Conservation (phyloP, 306 rosid species). For the Begonia fuchsioides region DNA sequence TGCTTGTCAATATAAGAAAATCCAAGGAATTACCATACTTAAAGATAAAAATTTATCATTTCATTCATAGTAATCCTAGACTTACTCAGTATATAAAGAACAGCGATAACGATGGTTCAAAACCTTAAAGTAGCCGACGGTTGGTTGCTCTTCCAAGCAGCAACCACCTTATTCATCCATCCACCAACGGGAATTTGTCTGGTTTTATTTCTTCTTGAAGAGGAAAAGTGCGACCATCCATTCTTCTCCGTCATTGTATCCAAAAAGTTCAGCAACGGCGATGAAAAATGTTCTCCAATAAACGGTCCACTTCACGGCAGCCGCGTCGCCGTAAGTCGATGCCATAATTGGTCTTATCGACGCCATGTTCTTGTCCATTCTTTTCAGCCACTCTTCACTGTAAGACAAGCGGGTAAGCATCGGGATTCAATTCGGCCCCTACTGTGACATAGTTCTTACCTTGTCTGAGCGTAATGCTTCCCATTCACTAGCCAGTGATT, state of each 20-base stretch:
- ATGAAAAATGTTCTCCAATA: conserved; percentile 94
- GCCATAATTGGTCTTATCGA: conserved; percentile 67
- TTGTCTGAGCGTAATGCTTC: conserved; percentile 75
- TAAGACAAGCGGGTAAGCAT: conserved; percentile 2
- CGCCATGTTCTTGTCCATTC: conserved; percentile 46
- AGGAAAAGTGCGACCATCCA: conserved; percentile 81
- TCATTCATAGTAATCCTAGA: too few species aligned
- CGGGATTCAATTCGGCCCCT: background rate
- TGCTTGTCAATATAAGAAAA: too few species aligned
- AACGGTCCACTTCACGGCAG: conserved; percentile 79
- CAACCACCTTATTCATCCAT: too few species aligned
- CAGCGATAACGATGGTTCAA: too few species aligned
- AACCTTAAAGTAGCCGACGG: too few species aligned
- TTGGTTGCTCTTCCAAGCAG: too few species aligned
- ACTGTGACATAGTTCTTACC: conserved; percentile 20
- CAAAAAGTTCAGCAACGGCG: conserved; percentile 81
- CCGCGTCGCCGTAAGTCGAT: conserved; percentile 68
- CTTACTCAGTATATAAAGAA: too few species aligned
- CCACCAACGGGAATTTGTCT: background rate
- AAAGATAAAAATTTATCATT: too few species aligned
- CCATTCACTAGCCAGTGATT: conserved; percentile 89
- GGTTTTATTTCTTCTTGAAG: conserved; percentile 48
- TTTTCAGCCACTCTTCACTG: conserved; percentile 97
- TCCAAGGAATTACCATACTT: too few species aligned
- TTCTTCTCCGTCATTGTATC: conserved; percentile 77